Base-by-base conservation (phyloP, 148 eudicot species). In the Fallopia convolvulus region DNA sequence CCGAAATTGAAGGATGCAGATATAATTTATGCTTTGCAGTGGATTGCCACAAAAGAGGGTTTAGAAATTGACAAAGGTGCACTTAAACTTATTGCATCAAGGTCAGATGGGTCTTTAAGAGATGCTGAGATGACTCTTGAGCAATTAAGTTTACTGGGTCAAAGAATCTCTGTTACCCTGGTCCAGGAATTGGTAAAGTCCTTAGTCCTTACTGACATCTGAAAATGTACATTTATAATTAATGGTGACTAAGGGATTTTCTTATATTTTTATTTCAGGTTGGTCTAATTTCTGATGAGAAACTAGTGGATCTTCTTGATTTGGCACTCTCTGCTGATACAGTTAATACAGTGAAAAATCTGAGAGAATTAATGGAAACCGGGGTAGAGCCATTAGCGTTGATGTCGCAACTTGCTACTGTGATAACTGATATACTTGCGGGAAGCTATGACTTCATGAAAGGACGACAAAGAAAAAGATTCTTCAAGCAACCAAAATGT, bases 101-200 rank as follows among this genome's bases (percentile, higher is more conserved):
- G 97, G 75, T 92, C 99, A 63, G 97, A 93, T 84, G 99, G 99
- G 72, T 92, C 99, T 47, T 80, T 95, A 81, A 89, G 99, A 80
- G 99, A 95, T 77, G 99, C 97, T 66, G 93, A 95, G 87, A 95
- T 95, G 97, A 95, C 97, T 49, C 89, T 95, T 74, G 99, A 95
- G 83, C 99, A 95, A 73, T 83, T 95, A 85, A 95, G 97, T 83
- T 90, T 93, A 77, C 82, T 95, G 74, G 99, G 99, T 68, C 89
- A 87, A 82, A 86, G 87, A 82, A 90, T 92, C 44, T 91, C 99
- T 1, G 86, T 95, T 72, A 79, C 89, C 50, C 86, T 95, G 23
- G 99, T 95, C 61, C 97, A 95, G 82, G 97, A 95, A 83, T 75
- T 93, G 93, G 99, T 95, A 86, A 74, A 65, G 13, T 30, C 2